phyloP scores from a whole-genome alignment of 192 early-diverging fungal genomes.

The Backusella morwellensis region DNA sequence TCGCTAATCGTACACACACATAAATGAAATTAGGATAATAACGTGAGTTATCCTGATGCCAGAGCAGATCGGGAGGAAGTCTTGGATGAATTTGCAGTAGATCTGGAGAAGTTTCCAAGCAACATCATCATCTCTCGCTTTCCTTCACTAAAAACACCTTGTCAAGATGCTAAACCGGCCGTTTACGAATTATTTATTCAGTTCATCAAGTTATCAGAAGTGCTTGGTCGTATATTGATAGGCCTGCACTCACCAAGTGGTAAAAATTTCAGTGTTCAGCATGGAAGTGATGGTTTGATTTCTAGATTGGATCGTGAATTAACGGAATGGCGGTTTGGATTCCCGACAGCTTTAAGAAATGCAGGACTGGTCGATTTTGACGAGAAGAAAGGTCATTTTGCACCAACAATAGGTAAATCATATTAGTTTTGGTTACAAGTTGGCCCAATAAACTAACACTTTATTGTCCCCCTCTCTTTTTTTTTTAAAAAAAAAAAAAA shows the following conservation, averaged over 20 bases:
- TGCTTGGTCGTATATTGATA: constrained; percentile 19
- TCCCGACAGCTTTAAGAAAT: constrained; percentile 9
- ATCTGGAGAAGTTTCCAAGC: not conserved
- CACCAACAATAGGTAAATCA: not conserved
- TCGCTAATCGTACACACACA: not conserved
- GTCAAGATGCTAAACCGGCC: not conserved
- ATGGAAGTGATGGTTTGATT: constrained; percentile 23
- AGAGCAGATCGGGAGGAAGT: constrained; percentile 17
- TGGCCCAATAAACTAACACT: not conserved
- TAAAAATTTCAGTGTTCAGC: constrained; percentile 15
- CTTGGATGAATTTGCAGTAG: constrained; percentile 1
- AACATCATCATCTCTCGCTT: not conserved
- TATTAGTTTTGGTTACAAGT: not conserved
- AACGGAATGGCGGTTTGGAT: constrained; percentile 18
- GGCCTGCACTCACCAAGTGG: constrained; percentile 21
- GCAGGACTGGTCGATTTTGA: not conserved
- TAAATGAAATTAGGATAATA: constrained; percentile 8
- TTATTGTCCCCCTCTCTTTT: not conserved
- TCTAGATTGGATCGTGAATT: constrained; percentile 18
- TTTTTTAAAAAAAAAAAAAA: not conserved
- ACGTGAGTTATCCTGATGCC: constrained; percentile 14
- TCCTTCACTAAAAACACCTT: constrained; percentile 6
- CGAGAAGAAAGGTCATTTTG: not conserved
- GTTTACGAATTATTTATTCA: constrained; percentile 23
- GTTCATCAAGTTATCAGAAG: constrained; percentile 21